phyloP scores from a whole-genome alignment of 176 grass and related monocot species.

The maize (Zea mays) region Zm-B73-REFERENCE-NAM-5.0 NC_050100.1:12432001-12432500 shows the following conservation, averaged over 20 bases:
- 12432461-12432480: neutral
- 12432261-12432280: neutral
- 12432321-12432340: slow-evolving; percentile 90
- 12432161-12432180: neutral
- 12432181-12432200: slow-evolving; percentile 3
- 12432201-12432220: slow-evolving; percentile 20
- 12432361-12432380: slow-evolving; percentile 52
- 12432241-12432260: neutral
- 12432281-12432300: slow-evolving; percentile 84
- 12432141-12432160: neutral
- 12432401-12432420: slow-evolving; percentile 8
- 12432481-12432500: neutral
- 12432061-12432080: neutral
- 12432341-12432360: slow-evolving; percentile 94
- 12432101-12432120: neutral
- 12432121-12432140: slow-evolving; percentile 9
- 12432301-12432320: slow-evolving; percentile 98
- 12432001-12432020: neutral
- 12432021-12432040: neutral
- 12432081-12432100: neutral
- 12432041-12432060: neutral
- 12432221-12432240: slow-evolving; percentile 22
- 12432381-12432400: neutral
- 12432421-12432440: neutral
- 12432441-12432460: neutral